These are phyloP conservation scores for Podospora australis DNA, from an alignment of 495 filamentous ascomycete species.

Conservation along the genomic window DNA sequence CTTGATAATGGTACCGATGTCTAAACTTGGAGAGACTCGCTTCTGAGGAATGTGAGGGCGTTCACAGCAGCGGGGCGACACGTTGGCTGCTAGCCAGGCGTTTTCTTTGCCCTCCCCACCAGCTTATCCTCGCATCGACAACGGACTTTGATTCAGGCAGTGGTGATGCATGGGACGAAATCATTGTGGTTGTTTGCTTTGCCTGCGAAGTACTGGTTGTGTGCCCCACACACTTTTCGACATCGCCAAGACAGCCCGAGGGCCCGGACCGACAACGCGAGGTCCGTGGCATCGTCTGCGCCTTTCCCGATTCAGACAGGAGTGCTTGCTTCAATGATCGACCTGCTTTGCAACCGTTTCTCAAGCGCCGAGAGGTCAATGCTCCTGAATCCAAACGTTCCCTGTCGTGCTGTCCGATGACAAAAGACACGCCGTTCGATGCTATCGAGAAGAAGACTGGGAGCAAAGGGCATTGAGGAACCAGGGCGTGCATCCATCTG, in stretches of 20 bases:
- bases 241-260: constrained; percentile 12
- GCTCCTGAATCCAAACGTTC: constrained; percentile 8
- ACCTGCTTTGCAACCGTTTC: constrained; percentile 16
- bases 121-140: too few relatives aligned
- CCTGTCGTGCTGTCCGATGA: constrained; percentile 4
- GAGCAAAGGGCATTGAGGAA: too few relatives aligned
- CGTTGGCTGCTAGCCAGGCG: too few relatives aligned
- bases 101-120: too few relatives aligned
- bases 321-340: constrained; percentile 21
- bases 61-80: too few relatives aligned
- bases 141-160: neutral
- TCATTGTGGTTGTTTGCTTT: neutral
- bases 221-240: neutral
- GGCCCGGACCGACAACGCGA: constrained; percentile 12
- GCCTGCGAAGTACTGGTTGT: too few relatives aligned
- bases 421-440: too few relatives aligned
- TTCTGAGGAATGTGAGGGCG: too few relatives aligned
- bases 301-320: constrained; percentile 22
- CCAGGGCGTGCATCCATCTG: constrained; percentile 1
- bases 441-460: too few relatives aligned
- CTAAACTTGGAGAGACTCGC: too few relatives aligned
- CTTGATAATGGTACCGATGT: too few relatives aligned
- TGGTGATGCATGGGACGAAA: neutral
- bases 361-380: constrained; percentile 15
- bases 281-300: constrained; percentile 10